Conservation (phyloP, 2,329 filamentous ascomycete genomes). For the Xylaria sp. region DNA sequence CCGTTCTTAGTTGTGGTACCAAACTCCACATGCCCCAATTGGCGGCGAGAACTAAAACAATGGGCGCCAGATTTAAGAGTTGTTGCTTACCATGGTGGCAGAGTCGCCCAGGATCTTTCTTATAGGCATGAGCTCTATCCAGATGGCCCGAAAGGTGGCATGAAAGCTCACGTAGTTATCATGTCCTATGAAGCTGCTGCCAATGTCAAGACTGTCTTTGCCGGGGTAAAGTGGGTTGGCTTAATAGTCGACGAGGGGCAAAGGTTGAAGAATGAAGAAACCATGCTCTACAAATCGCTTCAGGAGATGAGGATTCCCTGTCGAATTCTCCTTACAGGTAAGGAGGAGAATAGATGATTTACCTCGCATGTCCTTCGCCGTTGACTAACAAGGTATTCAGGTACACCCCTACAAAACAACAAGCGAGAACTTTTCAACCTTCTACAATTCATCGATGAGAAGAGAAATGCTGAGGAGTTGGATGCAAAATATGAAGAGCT, state of each 20-base stretch:
- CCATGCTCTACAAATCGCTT: slow-evolving; percentile 80
- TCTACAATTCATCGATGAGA: slow-evolving; percentile 89
- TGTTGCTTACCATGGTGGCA: slow-evolving; percentile 90
- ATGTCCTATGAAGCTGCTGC: slow-evolving; percentile 93
- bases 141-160: slow-evolving; percentile 67
- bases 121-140: slow-evolving; percentile 89
- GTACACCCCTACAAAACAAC: slow-evolving; percentile 95
- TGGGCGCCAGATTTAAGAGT: slow-evolving; percentile 89
- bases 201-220: slow-evolving; percentile 77
- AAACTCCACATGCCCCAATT: slow-evolving; percentile 96
- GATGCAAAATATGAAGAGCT: slow-evolving; percentile 82
- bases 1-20: slow-evolving; percentile 94
- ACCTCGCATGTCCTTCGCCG: too few relatives aligned
- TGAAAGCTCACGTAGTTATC: slow-evolving; percentile 90
- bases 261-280: slow-evolving; percentile 91
- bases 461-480: slow-evolving; percentile 73
- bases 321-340: slow-evolving; percentile 81
- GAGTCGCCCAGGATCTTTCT: slow-evolving; percentile 77
- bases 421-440: slow-evolving; percentile 94
- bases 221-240: slow-evolving; percentile 81
- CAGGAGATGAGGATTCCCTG: slow-evolving; percentile 80
- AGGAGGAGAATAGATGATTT: slow-evolving; percentile 29
- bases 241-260: slow-evolving; percentile 96
- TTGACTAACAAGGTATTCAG: slow-evolving; percentile 41
- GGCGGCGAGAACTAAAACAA: slow-evolving; percentile 93